Evolutionary conservation across 2,329 filamentous ascomycete genomes (phyloP).

Genomic region (Penicillium janthinellum): DNA sequence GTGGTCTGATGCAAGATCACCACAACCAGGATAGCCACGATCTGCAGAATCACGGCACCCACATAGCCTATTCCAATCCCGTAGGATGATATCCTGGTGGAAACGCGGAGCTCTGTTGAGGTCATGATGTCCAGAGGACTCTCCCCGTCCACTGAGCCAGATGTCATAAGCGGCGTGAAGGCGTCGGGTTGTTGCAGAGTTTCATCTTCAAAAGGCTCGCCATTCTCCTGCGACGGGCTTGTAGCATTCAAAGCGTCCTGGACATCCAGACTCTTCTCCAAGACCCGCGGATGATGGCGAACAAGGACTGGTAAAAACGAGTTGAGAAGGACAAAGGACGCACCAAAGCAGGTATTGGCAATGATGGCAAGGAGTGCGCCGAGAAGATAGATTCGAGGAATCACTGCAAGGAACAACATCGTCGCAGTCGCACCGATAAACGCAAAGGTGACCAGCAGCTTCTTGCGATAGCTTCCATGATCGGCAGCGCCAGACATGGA

Average conservation of each 20-base stretch:
- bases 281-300: conserved; percentile 70
- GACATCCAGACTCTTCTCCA: conserved; percentile 27
- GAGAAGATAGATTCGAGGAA: conserved; percentile 73
- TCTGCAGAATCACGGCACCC: conserved; percentile 81
- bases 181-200: conserved; percentile 14
- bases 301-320: conserved; percentile 92
- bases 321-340: conserved; percentile 92
- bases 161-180: conserved; percentile 32
- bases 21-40: conserved; percentile 75
- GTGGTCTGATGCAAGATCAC: conserved; percentile 73
- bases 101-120: conserved; percentile 73
- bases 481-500: conserved; percentile 96
- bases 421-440: conserved; percentile 78
- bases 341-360: conserved; percentile 91
- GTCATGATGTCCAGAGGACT: conserved; percentile 9
- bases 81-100: conserved; percentile 86
- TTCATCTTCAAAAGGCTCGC: conserved; percentile 8
- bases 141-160: conserved; percentile 10
- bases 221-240: neutral
- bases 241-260: conserved; percentile 8
- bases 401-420: conserved; percentile 83
- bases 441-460: conserved; percentile 80
- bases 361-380: conserved; percentile 84
- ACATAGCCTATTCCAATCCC: conserved; percentile 94
- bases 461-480: conserved; percentile 89